Conservation (phyloP, 208 protist genomes). For the Plasmodiophora brassicae region DNA sequence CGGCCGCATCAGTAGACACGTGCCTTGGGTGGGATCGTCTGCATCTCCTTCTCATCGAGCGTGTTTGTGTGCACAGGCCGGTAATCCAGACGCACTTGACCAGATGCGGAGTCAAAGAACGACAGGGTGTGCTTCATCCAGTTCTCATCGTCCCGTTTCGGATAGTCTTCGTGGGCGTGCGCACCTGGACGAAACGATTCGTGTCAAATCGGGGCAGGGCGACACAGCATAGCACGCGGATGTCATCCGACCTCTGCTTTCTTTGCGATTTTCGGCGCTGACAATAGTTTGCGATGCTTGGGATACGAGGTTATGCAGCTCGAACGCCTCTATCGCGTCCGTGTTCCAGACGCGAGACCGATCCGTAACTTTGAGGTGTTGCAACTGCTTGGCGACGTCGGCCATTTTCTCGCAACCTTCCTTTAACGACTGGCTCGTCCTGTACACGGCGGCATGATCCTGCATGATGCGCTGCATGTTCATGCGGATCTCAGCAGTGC, state of each 20-base stretch:
- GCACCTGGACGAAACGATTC: not conserved
- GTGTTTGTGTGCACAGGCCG: slow-evolving; percentile 64
- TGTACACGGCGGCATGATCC: slow-evolving; percentile 89
- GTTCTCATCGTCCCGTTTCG: slow-evolving; percentile 87
- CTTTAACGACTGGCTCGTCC: slow-evolving; percentile 44
- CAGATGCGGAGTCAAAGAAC: slow-evolving; percentile 77
- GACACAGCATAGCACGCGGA: not conserved
- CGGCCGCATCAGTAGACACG: slow-evolving; percentile 48
- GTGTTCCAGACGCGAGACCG: slow-evolving; percentile 81
- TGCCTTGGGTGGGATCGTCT: slow-evolving; percentile 27
- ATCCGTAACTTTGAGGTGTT: slow-evolving; percentile 8
- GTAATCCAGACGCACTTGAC: slow-evolving; percentile 81
- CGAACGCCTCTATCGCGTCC: slow-evolving; percentile 95
- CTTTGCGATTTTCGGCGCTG: slow-evolving; percentile 39
- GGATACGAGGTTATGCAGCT: slow-evolving; percentile 94
- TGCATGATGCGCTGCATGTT: slow-evolving; percentile 85
- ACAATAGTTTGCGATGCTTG: slow-evolving; percentile 84
- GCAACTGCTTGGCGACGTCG: slow-evolving; percentile 37
- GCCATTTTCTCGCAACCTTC: slow-evolving; percentile 42
- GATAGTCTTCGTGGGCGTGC: slow-evolving; percentile 46
- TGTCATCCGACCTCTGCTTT: not conserved
- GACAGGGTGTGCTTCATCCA: slow-evolving; percentile 99
- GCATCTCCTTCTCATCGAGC: slow-evolving; percentile 48
- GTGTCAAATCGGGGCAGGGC: not conserved
- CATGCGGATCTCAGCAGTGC: slow-evolving; percentile 45